Evolutionary conservation across 768 basidiomycete genomes (phyloP).

Genomic region (Brasilioporus rufonigricans): DNA sequence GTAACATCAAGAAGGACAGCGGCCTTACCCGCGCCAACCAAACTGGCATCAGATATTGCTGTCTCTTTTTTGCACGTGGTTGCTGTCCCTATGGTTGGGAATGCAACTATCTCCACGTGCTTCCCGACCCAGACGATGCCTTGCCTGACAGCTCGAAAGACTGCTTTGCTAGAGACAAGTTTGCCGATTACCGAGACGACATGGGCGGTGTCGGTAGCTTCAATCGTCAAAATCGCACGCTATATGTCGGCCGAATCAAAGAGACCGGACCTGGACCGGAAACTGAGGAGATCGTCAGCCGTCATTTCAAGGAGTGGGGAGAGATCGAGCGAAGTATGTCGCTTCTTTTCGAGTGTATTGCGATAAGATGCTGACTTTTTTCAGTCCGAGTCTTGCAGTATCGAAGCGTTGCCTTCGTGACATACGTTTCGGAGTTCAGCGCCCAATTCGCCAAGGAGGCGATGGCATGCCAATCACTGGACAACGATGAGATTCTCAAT

Average conservation of each 20-base stretch:
- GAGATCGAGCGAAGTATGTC: conserved; percentile 85
- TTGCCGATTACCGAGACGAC: conserved; percentile 95
- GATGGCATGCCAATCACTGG: conserved; percentile 97
- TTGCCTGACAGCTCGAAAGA: conserved; percentile 93
- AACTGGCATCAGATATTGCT: conserved; percentile 88
- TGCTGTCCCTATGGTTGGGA: conserved; percentile 99
- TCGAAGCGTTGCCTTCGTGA: conserved; percentile 96
- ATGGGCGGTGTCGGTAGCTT: conserved; percentile 99
- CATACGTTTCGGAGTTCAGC: conserved; percentile 79
- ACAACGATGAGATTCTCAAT: conserved; percentile 96
- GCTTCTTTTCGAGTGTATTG: neutral
- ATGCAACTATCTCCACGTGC: conserved; percentile 91
- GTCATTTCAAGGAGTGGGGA: conserved; percentile 97
- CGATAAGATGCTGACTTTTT: conserved; percentile 6
- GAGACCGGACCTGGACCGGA: conserved; percentile 87
- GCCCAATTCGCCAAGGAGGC: conserved; percentile 98
- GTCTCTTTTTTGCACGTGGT: conserved; percentile 93
- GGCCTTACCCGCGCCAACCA: conserved; percentile 96
- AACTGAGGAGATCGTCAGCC: conserved; percentile 84
- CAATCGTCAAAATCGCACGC: conserved; percentile 87
- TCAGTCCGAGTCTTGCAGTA: conserved; percentile 88
- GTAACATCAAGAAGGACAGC: conserved; percentile 81
- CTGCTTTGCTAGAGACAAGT: conserved; percentile 96
- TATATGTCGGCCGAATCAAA: conserved; percentile 93
- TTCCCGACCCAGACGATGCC: conserved; percentile 67